Evolutionary conservation across 164 flowering plant genomes (phyloP), one percentile per base, ranked within the genome.

Genomic region (Nymphaea thermarum): DNA sequence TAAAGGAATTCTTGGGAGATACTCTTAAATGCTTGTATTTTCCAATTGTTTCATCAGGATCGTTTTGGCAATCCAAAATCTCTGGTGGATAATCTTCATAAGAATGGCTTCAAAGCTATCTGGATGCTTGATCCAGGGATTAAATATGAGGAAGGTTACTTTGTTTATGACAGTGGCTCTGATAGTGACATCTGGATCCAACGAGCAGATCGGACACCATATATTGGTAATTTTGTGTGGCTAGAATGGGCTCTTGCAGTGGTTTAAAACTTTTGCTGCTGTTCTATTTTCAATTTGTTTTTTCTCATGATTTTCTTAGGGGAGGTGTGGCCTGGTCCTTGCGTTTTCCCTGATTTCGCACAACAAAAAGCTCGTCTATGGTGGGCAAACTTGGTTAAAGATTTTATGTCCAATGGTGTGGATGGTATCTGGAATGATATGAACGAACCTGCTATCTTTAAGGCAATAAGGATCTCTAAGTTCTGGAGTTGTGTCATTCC

Each of bases 381-480:
- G 98, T 93, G 98, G 98, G 89, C 93, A 60, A 66, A 76, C 71
- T 75, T 89, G 69, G 98, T 93, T 25, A 91, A 86, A 74, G 95
- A 89, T 63, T 93, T 93, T 53, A 64, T 75, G 73, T 74, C 83
- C 61, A 86, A 89, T 80, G 98, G 98, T 66, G 98, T 91, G 76
- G 98, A 91, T 82, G 98, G 98, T 57, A 86, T 93, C 78, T 94
- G 98, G 98, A 94, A 94, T 76, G 98, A 94, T 76, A 94, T 94
- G 98, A 94, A 94, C 79, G 98, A 94, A 74, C 98, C 98, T 44
- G 89, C 98, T 65, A 75, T 91, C 67, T 91, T 94, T 69, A 91
- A 87, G 95, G 98, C 87, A 67, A n/a, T 14, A 47, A 6, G 55
- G 7, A 14, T 47, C 11, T 6, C 55, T 14, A 47, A 14, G 55